A percentile compares a stretch with the other conserved stretches of the same genome.
Conservation (phyloP, 2,329 filamentous ascomycete species). For the Penicillium sp. region DNA sequence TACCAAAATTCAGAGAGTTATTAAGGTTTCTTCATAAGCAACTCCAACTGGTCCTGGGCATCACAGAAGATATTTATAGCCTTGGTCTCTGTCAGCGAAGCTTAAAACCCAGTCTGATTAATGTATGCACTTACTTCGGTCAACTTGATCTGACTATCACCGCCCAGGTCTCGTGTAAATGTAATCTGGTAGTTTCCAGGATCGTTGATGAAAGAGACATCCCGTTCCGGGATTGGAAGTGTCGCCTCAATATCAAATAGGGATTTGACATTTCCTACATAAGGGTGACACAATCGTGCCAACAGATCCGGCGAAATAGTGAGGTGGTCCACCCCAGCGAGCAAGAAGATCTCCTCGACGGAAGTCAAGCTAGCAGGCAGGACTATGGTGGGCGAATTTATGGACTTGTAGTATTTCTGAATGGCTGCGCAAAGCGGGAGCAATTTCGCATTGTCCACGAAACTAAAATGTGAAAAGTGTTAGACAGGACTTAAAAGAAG, state of each 20-base stretch:
- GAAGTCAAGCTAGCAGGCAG: conserved; percentile 60
- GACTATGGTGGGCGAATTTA: conserved; percentile 48
- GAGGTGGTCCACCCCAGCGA: conserved; percentile 60
- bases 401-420: conserved; percentile 54
- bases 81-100: conserved; percentile 12
- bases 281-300: conserved; percentile 46
- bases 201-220: conserved; percentile 38
- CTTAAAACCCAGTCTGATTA: neutral
- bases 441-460: conserved; percentile 30
- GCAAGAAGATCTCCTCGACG: conserved; percentile 57
- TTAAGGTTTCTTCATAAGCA: conserved; percentile 17
- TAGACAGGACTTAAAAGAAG: neutral
- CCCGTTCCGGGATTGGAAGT: conserved; percentile 10
- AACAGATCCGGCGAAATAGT: conserved; percentile 59
- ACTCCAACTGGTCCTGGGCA: conserved; percentile 56
- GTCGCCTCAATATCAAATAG: conserved; percentile 28
- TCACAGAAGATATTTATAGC: conserved; percentile 61
- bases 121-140: conserved; percentile 35
- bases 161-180: conserved; percentile 48
- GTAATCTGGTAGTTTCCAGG: conserved; percentile 53
- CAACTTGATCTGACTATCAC: conserved; percentile 52
- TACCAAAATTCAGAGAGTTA: neutral
- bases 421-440: conserved; percentile 53
- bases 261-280: conserved; percentile 33
- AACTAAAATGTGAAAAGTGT: conserved; percentile 12